Percentiles rank a stretch among this genome's conserved stretches.
These are phyloP conservation scores for Plectosphaerella sp. DNA, from an alignment of 2,329 filamentous ascomycete species.

Conservation along the genomic window DNA sequence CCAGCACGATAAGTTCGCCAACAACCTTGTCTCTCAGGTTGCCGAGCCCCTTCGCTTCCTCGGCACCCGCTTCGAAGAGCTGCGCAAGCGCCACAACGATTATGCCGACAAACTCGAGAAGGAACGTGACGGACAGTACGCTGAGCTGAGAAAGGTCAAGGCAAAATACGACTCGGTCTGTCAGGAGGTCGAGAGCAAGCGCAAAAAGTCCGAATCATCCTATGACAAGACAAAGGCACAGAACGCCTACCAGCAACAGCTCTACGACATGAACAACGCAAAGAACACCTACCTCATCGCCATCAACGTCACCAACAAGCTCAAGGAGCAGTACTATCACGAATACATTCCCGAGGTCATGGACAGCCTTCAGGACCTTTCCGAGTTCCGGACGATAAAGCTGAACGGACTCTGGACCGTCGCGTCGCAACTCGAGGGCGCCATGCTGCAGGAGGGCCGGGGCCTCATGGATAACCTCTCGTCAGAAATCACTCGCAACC, in stretches of 20 bases:
- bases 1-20: conserved; percentile 83
- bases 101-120: conserved; percentile 85
- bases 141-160: conserved; percentile 85
- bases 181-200: conserved; percentile 88
- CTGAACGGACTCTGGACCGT: conserved; percentile 82
- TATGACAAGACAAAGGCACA: conserved; percentile 94
- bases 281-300: conserved; percentile 98
- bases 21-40: conserved; percentile 72
- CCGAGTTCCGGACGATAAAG: conserved; percentile 79
- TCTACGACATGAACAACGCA: conserved; percentile 92
- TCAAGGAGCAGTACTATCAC: conserved; percentile 96
- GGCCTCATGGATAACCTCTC: conserved; percentile 68
- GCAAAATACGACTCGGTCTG: conserved; percentile 88
- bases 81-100: conserved; percentile 86
- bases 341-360: conserved; percentile 93
- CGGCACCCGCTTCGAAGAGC: conserved; percentile 74
- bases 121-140: conserved; percentile 80
- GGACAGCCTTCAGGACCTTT: conserved; percentile 89
- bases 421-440: conserved; percentile 74
- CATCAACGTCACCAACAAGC: conserved; percentile 95
- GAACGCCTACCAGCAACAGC: conserved; percentile 85
- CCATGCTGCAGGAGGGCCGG: conserved; percentile 70
- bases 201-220: conserved; percentile 92
- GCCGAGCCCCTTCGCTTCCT: conserved; percentile 82
- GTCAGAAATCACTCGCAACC: conserved; percentile 81